phyloP scores from a whole-genome alignment of 2,329 filamentous ascomycete species.

The Fusarium lateritium region DNA sequence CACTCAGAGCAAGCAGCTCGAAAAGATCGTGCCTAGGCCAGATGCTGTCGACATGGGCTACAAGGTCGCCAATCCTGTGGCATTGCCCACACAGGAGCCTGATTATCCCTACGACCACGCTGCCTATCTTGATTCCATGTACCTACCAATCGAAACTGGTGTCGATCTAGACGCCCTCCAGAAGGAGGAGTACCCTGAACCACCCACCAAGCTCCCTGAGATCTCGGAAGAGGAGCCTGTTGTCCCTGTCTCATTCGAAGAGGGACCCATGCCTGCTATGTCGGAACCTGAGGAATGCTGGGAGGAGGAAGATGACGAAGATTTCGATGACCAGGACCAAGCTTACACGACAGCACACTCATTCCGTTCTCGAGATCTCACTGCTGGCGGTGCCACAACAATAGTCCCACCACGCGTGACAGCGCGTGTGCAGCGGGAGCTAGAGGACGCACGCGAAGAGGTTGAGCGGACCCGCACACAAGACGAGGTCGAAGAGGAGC shows the following conservation, averaged over 20 bases:
- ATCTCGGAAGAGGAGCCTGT: constrained; percentile 52
- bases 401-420: constrained; percentile 82
- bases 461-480: constrained; percentile 78
- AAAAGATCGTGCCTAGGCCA: constrained; percentile 42
- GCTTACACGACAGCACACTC: constrained; percentile 86
- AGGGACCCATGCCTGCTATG: constrained; percentile 48
- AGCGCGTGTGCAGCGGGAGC: constrained; percentile 77
- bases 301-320: constrained; percentile 84
- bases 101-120: constrained; percentile 46
- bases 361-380: constrained; percentile 77
- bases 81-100: constrained; percentile 34
- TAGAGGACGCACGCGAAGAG: constrained; percentile 74
- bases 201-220: constrained; percentile 50
- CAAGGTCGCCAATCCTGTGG: constrained; percentile 25
- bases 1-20: constrained; percentile 62
- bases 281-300: constrained; percentile 77
- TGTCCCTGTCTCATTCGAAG: constrained; percentile 43
- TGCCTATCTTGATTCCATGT: constrained; percentile 50
- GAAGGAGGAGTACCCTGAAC: constrained; percentile 45
- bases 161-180: constrained; percentile 44
- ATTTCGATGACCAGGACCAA: constrained; percentile 70
- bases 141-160: constrained; percentile 46
- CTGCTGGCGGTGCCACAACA: constrained; percentile 65
- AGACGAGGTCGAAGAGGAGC: constrained; percentile 89
- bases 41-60: constrained; percentile 31